These are phyloP conservation scores for Magnaporthiopsis rhizophila DNA, from an alignment of 2,329 filamentous ascomycete species.

Conservation along the genomic window DNA sequence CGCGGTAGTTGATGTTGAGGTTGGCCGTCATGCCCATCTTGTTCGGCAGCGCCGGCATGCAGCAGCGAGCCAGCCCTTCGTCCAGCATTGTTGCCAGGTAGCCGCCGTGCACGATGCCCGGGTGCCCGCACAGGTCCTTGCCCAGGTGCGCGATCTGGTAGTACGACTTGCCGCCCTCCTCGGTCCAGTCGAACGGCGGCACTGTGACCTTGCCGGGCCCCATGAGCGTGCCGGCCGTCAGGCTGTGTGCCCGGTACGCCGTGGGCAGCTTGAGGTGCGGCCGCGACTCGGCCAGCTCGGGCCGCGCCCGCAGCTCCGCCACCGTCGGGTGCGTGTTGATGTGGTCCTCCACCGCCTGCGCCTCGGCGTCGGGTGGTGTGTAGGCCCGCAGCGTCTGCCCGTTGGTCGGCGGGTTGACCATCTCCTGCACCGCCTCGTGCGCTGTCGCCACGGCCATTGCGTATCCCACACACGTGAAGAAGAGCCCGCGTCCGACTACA, in stretches of 20 bases:
- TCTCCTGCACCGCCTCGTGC: background rate
- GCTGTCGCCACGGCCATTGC: background rate
- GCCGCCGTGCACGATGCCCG: conserved; percentile 84
- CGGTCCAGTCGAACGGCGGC: conserved; percentile 70
- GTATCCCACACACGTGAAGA: background rate
- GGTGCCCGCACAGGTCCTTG: conserved; percentile 75
- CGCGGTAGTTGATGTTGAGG: conserved; percentile 74
- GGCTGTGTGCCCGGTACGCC: conserved; percentile 59
- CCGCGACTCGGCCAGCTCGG: conserved; percentile 64
- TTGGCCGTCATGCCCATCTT: conserved; percentile 82
- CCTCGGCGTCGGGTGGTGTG: conserved; percentile 45
- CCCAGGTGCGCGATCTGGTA: conserved; percentile 74
- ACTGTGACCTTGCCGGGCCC: conserved; percentile 71
- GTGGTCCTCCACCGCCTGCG: conserved; percentile 57
- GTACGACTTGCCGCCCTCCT: conserved; percentile 59
- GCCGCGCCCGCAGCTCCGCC: conserved; percentile 55
- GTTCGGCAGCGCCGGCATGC: conserved; percentile 80
- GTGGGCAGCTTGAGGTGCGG: conserved; percentile 82
- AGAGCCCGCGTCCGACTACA: background rate
- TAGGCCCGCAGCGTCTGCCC: conserved; percentile 37
- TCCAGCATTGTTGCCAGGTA: conserved; percentile 88
- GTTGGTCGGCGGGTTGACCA: background rate
- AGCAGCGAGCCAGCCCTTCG: conserved; percentile 80
- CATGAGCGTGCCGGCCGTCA: conserved; percentile 73
- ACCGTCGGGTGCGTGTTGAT: conserved; percentile 73